Percentiles rank a stretch among this genome's conserved stretches.
Evolutionary conservation across 2,329 filamentous ascomycete genomes (phyloP).

Genomic region (Periglandula ipomoeae): DNA sequence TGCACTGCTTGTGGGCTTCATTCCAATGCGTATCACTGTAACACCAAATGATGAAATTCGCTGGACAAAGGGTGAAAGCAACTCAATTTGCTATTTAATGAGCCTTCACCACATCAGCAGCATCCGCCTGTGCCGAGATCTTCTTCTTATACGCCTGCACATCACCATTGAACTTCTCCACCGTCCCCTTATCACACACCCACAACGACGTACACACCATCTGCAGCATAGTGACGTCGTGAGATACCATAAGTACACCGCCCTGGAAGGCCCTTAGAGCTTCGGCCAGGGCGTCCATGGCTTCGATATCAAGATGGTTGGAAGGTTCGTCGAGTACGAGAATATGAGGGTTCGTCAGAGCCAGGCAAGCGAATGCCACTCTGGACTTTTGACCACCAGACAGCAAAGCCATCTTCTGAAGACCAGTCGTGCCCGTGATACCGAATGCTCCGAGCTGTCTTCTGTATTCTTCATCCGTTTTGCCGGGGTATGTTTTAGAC

Average conservation of each 20-base stretch:
- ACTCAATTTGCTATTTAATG: constrained; percentile 29
- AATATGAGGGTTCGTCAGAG: constrained; percentile 89
- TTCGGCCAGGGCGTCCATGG: constrained; percentile 88
- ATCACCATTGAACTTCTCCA: constrained; percentile 92
- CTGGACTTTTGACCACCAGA: constrained; percentile 98
- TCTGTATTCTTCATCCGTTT: constrained; percentile 92
- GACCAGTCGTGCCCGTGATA: constrained; percentile 86
- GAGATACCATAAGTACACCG: constrained; percentile 95
- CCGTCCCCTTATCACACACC: constrained; percentile 91
- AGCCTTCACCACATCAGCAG: constrained; percentile 71
- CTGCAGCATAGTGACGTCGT: constrained; percentile 98
- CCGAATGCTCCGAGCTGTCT: constrained; percentile 85
- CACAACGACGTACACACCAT: constrained; percentile 90
- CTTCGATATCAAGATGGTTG: constrained; percentile 98
- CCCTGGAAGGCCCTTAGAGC: constrained; percentile 83
- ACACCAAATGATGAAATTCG: not conserved
- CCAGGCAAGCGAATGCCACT: constrained; percentile 95
- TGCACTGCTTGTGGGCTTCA: no score
- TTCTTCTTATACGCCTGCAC: constrained; percentile 97
- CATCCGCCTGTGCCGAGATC: constrained; percentile 81
- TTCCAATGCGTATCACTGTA: no score
- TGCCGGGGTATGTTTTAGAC: constrained; percentile 83
- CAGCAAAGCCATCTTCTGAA: constrained; percentile 89
- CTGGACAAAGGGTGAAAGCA: not conserved
- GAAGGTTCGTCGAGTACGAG: constrained; percentile 96